Conservation (phyloP, 331 rosid species). For the Dryas integrifolia region DNA sequence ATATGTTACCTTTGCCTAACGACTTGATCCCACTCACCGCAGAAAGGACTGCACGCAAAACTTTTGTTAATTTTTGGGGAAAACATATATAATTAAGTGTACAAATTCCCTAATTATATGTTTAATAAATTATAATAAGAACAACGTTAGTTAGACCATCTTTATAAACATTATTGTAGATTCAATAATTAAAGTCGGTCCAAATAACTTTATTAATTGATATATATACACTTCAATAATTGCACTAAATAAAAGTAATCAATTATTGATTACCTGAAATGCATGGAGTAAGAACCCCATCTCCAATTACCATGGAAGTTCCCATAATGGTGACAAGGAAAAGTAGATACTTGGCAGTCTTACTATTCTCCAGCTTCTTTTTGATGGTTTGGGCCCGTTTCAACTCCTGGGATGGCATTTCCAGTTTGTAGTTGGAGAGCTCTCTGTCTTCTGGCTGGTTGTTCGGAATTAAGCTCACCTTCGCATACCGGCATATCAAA, state of each 20-base stretch:
- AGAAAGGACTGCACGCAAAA: slow-evolving; percentile 55
- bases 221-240: too few relatives aligned
- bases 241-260: too few relatives aligned
- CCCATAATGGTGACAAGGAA: slow-evolving; percentile 57
- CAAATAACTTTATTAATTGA: too few relatives aligned
- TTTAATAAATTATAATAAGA: too few relatives aligned
- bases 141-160: too few relatives aligned
- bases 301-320: slow-evolving; percentile 87
- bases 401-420: slow-evolving; percentile 44
- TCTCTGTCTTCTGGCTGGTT: slow-evolving; percentile 78
- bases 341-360: slow-evolving; percentile 38
- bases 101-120: too few relatives aligned
- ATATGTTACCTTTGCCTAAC: slow-evolving; percentile 48
- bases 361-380: slow-evolving; percentile 45
- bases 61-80: not conserved
- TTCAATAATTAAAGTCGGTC: too few relatives aligned
- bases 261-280: slow-evolving; percentile 48
- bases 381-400: slow-evolving; percentile 45
- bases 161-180: too few relatives aligned
- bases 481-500: slow-evolving; percentile 54
- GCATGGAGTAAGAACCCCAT: slow-evolving; percentile 85
- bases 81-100: not conserved
- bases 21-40: slow-evolving; percentile 78
- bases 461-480: slow-evolving; percentile 66
- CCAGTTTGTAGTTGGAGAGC: slow-evolving; percentile 62